A percentile compares a stretch with the other conserved stretches of the same genome.
Evolutionary conservation across 2,329 filamentous ascomycete species (phyloP).

Genomic region (Trichoderma breve): DNA sequence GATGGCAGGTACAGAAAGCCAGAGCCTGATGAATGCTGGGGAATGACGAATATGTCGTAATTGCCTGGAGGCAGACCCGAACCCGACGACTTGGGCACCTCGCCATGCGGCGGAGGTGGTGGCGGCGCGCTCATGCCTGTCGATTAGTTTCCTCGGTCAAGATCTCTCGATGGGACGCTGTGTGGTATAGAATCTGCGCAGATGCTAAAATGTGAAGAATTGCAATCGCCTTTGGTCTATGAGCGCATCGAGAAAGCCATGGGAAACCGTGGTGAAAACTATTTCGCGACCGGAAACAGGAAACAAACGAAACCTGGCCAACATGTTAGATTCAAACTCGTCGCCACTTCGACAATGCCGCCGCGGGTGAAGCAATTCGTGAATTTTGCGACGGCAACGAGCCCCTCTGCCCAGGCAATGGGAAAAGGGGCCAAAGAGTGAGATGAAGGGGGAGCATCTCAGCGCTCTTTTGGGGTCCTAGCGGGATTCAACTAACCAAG

Average conservation of each 20-base stretch:
- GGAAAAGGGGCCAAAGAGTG: slow-evolving; percentile 5
- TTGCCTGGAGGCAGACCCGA: slow-evolving; percentile 77
- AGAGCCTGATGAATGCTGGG: slow-evolving; percentile 81
- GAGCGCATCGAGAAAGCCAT: slow-evolving; percentile 33
- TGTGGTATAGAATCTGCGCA: not conserved
- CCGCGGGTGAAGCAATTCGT: not conserved
- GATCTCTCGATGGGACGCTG: not conserved
- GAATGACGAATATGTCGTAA: slow-evolving; percentile 97
- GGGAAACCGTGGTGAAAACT: slow-evolving; percentile 19
- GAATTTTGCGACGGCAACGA: not conserved
- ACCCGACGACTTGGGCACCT: slow-evolving; percentile 58
- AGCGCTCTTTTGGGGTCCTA: not conserved
- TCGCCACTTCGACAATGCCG: not conserved
- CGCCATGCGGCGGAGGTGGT: slow-evolving; percentile 82
- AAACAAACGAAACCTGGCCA: not conserved
- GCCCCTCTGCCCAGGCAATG: not conserved
- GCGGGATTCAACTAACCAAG: slow-evolving; percentile 14
- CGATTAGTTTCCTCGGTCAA: not conserved
- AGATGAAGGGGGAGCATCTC: slow-evolving; percentile 10
- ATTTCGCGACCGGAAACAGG: not conserved
- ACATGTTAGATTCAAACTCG: not conserved
- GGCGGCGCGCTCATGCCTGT: slow-evolving; percentile 50
- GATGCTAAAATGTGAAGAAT: not conserved
- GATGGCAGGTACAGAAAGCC: slow-evolving; percentile 96
- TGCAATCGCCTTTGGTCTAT: slow-evolving; percentile 24